Conservation (phyloP, 345 rosid genomes). For the Euphorbia peplus region DNA sequence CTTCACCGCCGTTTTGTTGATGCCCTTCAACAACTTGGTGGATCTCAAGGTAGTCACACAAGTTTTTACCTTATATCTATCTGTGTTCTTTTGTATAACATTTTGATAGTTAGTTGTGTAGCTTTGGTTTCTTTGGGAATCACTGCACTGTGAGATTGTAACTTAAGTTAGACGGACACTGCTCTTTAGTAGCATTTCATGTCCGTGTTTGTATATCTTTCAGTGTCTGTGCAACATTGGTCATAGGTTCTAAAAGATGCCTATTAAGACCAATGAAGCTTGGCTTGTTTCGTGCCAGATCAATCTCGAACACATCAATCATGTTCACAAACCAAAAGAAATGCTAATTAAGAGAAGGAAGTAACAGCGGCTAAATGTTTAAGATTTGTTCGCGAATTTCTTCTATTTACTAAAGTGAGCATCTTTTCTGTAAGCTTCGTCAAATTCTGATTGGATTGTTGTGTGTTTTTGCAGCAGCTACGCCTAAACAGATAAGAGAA, state of each 20-base stretch:
- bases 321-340: too few species aligned
- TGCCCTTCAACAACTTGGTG: constrained; percentile 72
- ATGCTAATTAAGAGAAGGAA: background rate
- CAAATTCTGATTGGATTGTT: constrained; percentile 1
- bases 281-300: background rate
- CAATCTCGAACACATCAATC: background rate
- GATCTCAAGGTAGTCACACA: constrained; percentile 50
- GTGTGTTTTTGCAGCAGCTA: constrained; percentile 16
- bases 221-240: too few species aligned
- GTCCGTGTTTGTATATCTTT: too few species aligned
- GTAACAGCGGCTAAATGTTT: too few species aligned
- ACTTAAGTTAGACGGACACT: too few species aligned
- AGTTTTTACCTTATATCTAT: background rate
- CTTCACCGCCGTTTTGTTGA: constrained; percentile 68
- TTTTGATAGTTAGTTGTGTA: background rate
- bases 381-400: too few species aligned
- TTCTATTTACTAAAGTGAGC: too few species aligned
- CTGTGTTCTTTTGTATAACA: background rate
- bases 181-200: too few species aligned
- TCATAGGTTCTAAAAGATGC: background rate
- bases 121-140: background rate
- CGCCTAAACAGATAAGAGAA: constrained; percentile 32
- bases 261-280: background rate
- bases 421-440: background rate
- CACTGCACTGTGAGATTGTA: too few species aligned